Evolutionary conservation across 257 asterid species (phyloP).

Genomic region (Henckelia pumila): DNA sequence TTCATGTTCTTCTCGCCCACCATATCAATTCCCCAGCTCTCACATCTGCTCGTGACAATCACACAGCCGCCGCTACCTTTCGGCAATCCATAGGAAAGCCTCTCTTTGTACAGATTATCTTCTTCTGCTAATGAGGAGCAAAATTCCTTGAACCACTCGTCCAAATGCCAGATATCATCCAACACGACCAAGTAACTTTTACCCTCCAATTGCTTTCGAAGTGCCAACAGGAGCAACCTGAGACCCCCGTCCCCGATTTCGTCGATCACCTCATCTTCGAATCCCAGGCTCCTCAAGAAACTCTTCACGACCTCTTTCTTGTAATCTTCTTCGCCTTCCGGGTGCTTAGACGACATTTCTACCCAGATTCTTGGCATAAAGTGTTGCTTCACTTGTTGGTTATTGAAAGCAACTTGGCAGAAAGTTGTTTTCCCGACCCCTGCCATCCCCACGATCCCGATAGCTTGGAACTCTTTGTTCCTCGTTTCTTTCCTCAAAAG

Average conservation of each 20-base stretch:
- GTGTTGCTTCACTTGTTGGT: conserved; percentile 28
- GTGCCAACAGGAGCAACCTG: conserved; percentile 29
- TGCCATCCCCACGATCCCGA: conserved; percentile 42
- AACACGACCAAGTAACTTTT: conserved; percentile 40
- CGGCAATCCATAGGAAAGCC: conserved; percentile 37
- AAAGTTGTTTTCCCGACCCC: conserved; percentile 55
- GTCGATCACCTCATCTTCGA: conserved; percentile 19
- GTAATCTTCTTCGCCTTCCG: conserved; percentile 16
- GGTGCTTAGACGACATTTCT: conserved; percentile 37
- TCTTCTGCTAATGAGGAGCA: conserved; percentile 14
- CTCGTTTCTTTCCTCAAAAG: conserved; percentile 23
- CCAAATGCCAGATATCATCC: conserved; percentile 37
- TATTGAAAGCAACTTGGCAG: conserved; percentile 34
- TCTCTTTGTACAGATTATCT: background rate
- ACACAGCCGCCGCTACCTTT: conserved; percentile 35
- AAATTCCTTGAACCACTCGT: conserved; percentile 16
- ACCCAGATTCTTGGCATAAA: conserved; percentile 50
- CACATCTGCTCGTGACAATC: conserved; percentile 36
- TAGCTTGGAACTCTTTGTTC: conserved; percentile 19
- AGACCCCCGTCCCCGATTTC: conserved; percentile 5
- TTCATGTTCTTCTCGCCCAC: conserved; percentile 35
- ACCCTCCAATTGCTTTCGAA: conserved; percentile 36
- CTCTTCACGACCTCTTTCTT: conserved; percentile 30
- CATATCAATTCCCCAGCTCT: conserved; percentile 24
- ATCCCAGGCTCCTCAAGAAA: conserved; percentile 41